A percentile compares a stretch with the other conserved stretches of the same genome.
phyloP scores from a whole-genome alignment of 2,329 filamentous ascomycete species.

The Parastagonospora avenae region DNA sequence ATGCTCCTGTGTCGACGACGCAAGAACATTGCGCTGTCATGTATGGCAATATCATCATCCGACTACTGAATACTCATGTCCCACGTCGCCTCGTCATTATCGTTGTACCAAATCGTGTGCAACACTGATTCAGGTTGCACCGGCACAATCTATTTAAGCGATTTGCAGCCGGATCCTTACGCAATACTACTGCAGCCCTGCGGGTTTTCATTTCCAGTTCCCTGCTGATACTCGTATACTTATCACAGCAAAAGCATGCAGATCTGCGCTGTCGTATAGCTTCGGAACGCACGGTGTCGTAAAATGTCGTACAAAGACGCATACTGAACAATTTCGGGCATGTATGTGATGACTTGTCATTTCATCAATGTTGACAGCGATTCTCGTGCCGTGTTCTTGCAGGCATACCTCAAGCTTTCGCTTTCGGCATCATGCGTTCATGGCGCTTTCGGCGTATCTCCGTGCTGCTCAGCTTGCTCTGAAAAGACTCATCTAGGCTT shows the following conservation, averaged over 20 bases:
- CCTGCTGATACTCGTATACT: constrained; percentile 9
- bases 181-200: constrained; percentile 11
- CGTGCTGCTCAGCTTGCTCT: constrained; percentile 89
- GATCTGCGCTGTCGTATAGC: constrained; percentile 28
- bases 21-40: constrained; percentile 23
- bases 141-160: not conserved
- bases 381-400: not conserved
- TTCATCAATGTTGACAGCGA: constrained; percentile 6
- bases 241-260: constrained; percentile 27
- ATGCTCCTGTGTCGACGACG: not conserved
- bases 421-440: constrained; percentile 30
- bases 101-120: too few relatives aligned
- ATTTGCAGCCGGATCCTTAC: constrained; percentile 12
- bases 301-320: constrained; percentile 32
- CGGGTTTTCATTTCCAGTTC: not conserved
- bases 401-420: constrained; percentile 25
- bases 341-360: constrained; percentile 15
- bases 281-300: constrained; percentile 22
- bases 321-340: constrained; percentile 19
- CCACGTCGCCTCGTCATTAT: too few relatives aligned
- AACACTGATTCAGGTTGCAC: not conserved
- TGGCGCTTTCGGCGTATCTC: constrained; percentile 65
- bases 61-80: constrained; percentile 5
- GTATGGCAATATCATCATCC: constrained; percentile 29
- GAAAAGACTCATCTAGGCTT: constrained; percentile 65